Evolutionary conservation across 768 basidiomycete species (phyloP), one percentile per base, ranked within the genome.

Genomic region (Russula lepida): DNA sequence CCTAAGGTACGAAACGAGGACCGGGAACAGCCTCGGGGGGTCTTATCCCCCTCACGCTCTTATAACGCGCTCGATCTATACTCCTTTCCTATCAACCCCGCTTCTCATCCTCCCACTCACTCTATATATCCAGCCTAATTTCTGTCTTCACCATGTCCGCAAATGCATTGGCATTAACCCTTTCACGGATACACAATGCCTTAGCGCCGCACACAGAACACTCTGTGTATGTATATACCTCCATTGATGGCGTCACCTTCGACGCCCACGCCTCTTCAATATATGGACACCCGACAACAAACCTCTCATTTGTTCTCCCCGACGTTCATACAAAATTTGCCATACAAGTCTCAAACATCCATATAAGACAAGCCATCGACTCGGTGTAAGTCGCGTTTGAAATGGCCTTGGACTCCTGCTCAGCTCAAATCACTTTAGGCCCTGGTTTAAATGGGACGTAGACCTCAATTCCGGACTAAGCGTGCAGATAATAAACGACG

Each of bases 1-100:
- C 48, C 49, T 15, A 49, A 55, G 52, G 52, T 15, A 56, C 48
- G 48, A 27, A 62, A 63, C 56, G 48, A 54, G 39, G 37, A 52
- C 62, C 56, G 56, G 62, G 61, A 43, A 63, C 62, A 44, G 62
- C 62, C 51, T 35, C 37, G 19, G 12, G 6, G 21, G 56, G 25
- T 21, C 44, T 19, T 9, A 28, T 47, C 21, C 50, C 50, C 48
- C 25, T 47, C 52, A 15, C 52, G 0, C 39, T 44, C 37, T 43
- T 54, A 58, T 49, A 58, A 58, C 56, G 25, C 53, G 52, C 62
- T 37, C 32, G 33, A 39, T 47, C 39, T 30, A 13, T n/a, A 17
- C 13, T 17, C 35, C 35, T 33, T 15, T 49, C 57, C 51, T 63
- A 49, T 35, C 57, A 39, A 54, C 46, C 57, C 57, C 52, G 35